Percentiles rank a stretch among this genome's conserved stretches.
Conservation (phyloP, 73 alveolate genomes). For the Paramecium sexaurelia region DNA sequence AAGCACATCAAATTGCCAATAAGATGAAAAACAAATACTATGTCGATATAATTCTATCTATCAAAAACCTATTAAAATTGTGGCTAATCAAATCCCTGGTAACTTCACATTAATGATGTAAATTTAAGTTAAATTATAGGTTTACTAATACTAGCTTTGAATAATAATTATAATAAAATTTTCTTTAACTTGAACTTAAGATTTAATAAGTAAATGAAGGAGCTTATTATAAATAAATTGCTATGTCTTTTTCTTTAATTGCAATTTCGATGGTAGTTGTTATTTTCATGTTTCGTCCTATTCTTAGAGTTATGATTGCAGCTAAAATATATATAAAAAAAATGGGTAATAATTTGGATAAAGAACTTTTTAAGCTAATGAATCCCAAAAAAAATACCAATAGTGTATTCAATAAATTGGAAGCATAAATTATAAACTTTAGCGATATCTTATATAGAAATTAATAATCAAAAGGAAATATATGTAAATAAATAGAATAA, state of each 20-base stretch:
- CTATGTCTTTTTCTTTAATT: background rate
- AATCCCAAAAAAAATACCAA: background rate
- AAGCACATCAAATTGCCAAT: background rate
- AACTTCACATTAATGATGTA: constrained; percentile 10
- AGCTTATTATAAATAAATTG: background rate
- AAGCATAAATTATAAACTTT: background rate
- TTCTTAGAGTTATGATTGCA: background rate
- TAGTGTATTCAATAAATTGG: background rate
- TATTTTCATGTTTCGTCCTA: background rate
- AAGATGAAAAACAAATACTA: background rate
- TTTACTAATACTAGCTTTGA: background rate
- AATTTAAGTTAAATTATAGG: background rate
- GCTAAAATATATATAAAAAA: background rate
- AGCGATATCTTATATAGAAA: background rate
- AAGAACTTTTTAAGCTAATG: background rate
- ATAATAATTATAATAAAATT: background rate
- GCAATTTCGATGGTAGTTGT: background rate
- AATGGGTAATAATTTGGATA: background rate
- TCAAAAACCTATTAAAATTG: background rate
- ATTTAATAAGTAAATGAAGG: background rate
- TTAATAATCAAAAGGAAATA: background rate
- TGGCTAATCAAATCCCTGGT: background rate
- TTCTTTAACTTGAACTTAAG: background rate
- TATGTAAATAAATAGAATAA: background rate
- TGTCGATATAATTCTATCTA: background rate